Conservation (phyloP, 2,329 filamentous ascomycete genomes). For the Talaromyces albobiverticillius region DNA sequence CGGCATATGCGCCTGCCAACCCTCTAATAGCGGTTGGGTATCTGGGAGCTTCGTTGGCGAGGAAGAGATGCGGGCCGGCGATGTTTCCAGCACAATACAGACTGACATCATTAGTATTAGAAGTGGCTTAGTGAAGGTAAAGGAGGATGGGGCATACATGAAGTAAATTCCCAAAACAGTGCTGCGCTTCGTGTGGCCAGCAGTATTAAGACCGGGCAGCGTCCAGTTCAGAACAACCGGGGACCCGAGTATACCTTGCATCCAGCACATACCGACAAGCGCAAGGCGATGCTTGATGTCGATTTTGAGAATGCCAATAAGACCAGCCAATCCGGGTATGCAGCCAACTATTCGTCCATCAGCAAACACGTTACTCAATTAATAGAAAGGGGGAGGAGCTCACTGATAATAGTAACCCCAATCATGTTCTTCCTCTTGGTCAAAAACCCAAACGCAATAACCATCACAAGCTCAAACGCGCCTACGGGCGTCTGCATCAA, state of each 20-base stretch:
- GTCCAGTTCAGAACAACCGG: constrained; percentile 49
- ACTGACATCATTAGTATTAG: constrained; percentile 12
- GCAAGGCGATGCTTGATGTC: constrained; percentile 43
- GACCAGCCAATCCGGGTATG: constrained; percentile 45
- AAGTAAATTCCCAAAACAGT: constrained; percentile 47
- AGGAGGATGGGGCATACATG: constrained; percentile 5
- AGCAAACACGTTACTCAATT: neutral
- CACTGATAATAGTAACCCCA: constrained; percentile 20
- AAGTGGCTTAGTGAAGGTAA: too few species aligned
- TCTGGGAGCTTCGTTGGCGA: constrained; percentile 42
- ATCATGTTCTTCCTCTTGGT: constrained; percentile 26
- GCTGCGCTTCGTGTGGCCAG: constrained; percentile 53
- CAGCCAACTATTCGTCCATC: constrained; percentile 36
- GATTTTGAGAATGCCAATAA: constrained; percentile 52
- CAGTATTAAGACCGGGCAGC: constrained; percentile 41
- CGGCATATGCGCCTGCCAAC: constrained; percentile 44
- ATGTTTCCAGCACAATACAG: constrained; percentile 51
- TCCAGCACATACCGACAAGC: constrained; percentile 48
- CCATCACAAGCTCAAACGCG: constrained; percentile 29
- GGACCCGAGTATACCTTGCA: constrained; percentile 45
- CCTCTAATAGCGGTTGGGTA: constrained; percentile 46
- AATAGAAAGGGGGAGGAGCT: constrained; percentile 21
- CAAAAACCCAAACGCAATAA: constrained; percentile 40
- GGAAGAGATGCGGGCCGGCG: constrained; percentile 48
- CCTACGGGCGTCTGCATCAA: constrained; percentile 34